phyloP scores from a whole-genome alignment of 2,329 filamentous ascomycete genomes.

The Fusarium bulbicola region DNA sequence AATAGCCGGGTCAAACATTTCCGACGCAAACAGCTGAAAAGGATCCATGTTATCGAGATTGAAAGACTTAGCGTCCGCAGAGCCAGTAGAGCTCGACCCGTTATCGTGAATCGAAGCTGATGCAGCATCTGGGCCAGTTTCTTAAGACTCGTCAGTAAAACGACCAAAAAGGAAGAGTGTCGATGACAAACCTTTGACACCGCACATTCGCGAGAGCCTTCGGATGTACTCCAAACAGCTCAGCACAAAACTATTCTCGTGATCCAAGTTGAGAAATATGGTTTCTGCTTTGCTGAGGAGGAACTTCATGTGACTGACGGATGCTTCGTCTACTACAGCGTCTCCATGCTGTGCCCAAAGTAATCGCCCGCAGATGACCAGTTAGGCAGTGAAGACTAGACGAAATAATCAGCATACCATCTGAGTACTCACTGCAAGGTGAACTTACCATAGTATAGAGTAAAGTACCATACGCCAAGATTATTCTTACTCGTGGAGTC shows the following conservation, averaged over 20 bases:
- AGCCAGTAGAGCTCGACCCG: neutral
- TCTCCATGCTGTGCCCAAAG: neutral
- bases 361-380: neutral
- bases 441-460: neutral
- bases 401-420: neutral
- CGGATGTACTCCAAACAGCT: neutral
- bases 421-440: rapidly evolving
- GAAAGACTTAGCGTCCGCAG: neutral
- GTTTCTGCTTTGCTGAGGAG: neutral
- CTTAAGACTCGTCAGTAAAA: neutral
- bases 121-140: neutral
- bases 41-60: neutral
- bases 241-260: neutral
- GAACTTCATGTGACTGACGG: neutral
- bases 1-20: neutral
- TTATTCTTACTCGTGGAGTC: neutral
- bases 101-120: neutral
- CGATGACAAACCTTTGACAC: neutral
- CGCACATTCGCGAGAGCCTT: neutral
- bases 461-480: neutral
- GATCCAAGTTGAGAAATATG: neutral
- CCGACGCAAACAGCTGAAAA: neutral
- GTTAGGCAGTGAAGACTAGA: neutral
- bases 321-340: neutral
- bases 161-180: rapidly evolving